Conservation (phyloP, 2,329 filamentous ascomycete genomes). For the Aspergillus oerlinghausenensis region DNA sequence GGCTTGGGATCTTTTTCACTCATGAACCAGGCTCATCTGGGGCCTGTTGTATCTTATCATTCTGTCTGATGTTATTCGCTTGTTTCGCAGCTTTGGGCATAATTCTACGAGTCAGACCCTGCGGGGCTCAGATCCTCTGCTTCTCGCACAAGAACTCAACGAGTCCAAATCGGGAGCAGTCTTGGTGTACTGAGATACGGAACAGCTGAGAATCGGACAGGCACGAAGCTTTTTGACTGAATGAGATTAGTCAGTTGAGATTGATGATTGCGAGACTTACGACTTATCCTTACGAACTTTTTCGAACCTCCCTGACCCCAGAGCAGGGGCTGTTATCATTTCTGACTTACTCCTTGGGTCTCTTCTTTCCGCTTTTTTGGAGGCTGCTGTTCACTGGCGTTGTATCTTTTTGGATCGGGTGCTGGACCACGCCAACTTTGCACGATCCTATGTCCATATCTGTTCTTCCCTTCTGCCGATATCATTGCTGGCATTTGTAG, state of each 20-base stretch:
- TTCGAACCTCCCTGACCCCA: not conserved
- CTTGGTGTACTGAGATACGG: not conserved
- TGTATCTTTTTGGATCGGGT: not conserved
- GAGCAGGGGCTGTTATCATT: not conserved
- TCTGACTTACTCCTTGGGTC: not conserved
- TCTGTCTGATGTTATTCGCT: not conserved
- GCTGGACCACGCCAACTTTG: not conserved
- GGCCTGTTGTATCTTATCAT: not conserved
- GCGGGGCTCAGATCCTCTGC: not conserved
- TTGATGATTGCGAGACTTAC: constrained; percentile 19
- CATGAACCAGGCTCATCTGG: constrained; percentile 46
- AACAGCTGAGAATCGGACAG: not conserved
- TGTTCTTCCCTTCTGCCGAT: constrained; percentile 4
- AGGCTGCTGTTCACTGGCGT: constrained; percentile 6
- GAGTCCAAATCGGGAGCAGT: not conserved
- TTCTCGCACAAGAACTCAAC: not conserved
- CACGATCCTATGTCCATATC: not conserved
- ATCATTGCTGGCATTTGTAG: constrained; percentile 10
- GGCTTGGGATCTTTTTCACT: constrained; percentile 97
- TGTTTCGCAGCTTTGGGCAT: not conserved
- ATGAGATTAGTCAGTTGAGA: constrained; percentile 6
- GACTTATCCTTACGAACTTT: constrained; percentile 17
- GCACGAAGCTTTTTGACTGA: not conserved
- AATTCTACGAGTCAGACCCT: not conserved
- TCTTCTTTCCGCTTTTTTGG: constrained; percentile 1